Base-by-base conservation (phyloP, 495 filamentous ascomycete species). In the Xylaria intraflava region DNA sequence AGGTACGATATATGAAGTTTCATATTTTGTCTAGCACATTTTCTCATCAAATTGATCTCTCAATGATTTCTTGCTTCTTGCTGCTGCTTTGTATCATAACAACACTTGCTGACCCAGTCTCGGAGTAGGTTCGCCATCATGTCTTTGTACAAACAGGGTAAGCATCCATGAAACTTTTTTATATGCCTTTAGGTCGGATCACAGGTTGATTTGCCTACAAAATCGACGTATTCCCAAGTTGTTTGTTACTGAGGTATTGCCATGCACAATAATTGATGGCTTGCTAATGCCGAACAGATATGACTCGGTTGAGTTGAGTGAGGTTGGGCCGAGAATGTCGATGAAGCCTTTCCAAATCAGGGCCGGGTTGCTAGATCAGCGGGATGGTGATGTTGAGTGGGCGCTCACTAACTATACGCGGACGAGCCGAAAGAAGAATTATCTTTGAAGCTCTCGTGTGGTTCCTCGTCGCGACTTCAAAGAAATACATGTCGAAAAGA, bases 331-430 rank as follows among this genome's bases (percentile, higher is more conserved):
- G 4, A 78, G 93, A 51, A 95, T 97, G 86, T 94, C 91, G 5
- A 94, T 99, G 90, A 81, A 87, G 62, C 77, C 90, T 23, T 99
- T 97, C 71, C 89, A 95, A 68, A 95, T 99, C 54, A 78, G 90
- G 43, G 84, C 87, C 48, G 92, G 93, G n/a, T 93, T 92, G 2
- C 73, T 95, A 41, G 93, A 96, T 64, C 94, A 92, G 62, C 95
- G 94, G 58, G 88, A 90, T 59, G 92, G 91, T n/a, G 94, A 97
- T 75, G 81, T 88, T 29, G 94, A 98, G 69, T 98, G 93, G 93
- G 83, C 87, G 47, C 72, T 97, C 56, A 93, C 86, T 51, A 91
- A 96, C 62, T 98, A 95, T 66, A 98, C 92, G 1, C 83, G 93
- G 61, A 96, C 90, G 29, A 83, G 84, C 64, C 78, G 78, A 69